Evolutionary conservation across 257 asterid genomes (phyloP).

Genomic region (Gentiana straminea): DNA sequence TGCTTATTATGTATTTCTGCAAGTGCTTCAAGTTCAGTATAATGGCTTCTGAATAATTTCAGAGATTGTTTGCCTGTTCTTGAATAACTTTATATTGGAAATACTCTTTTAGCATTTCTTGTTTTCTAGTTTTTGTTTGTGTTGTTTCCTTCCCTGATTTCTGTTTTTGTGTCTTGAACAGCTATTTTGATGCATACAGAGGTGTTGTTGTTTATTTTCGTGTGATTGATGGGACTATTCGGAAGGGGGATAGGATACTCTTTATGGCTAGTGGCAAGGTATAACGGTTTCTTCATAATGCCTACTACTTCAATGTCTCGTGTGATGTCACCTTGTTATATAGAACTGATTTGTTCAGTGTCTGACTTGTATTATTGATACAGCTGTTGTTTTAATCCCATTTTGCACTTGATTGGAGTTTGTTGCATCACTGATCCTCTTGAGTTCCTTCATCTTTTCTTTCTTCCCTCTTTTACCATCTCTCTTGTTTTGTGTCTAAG

Average conservation of each 20-base stretch:
- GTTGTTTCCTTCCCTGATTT: not conserved
- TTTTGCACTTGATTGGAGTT: no score
- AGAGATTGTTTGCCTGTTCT: no score
- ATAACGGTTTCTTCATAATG: constrained; percentile 11
- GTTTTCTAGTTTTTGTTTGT: not conserved
- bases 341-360: no score
- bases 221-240: constrained; percentile 75
- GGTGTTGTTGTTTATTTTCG: constrained; percentile 97
- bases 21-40: no score
- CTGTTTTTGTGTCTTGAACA: constrained; percentile 23
- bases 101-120: not conserved
- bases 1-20: no score
- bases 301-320: no score
- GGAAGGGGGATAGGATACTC: constrained; percentile 75
- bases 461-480: not conserved
- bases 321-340: no score
- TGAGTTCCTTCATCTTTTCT: not conserved
- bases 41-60: no score
- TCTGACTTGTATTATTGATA: no score
- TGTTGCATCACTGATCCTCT: no score
- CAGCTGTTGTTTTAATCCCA: no score
- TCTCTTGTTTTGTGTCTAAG: not conserved
- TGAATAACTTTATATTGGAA: no score
- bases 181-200: constrained; percentile 93
- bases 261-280: constrained; percentile 99